Evolutionary conservation across 352 stramenopile species (phyloP).

Genomic region (Globisporangium emineosum): DNA sequence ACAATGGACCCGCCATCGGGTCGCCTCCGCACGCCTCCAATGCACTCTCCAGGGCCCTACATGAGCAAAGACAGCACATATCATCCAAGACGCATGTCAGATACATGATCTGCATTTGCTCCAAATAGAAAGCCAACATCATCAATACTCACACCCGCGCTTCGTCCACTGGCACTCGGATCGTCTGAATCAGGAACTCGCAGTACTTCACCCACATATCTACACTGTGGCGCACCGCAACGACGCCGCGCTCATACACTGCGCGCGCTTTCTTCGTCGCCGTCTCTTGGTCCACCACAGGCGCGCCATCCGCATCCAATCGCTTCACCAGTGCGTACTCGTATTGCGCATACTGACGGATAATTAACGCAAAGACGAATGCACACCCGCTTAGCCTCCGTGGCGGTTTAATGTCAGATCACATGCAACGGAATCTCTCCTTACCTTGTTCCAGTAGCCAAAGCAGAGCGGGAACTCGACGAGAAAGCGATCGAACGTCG

Average conservation of each 20-base stretch:
- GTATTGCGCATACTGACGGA: constrained; percentile 64
- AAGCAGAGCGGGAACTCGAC: constrained; percentile 77
- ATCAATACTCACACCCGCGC: constrained; percentile 41
- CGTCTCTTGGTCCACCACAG: constrained; percentile 38
- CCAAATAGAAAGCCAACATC: background rate
- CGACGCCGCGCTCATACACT: constrained; percentile 70
- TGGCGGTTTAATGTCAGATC: too few relatives aligned
- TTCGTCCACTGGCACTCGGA: constrained; percentile 59
- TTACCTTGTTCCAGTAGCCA: constrained; percentile 87
- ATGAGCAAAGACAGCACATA: background rate
- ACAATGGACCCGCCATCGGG: constrained; percentile 62
- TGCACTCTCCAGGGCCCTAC: constrained; percentile 52
- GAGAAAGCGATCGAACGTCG: constrained; percentile 71
- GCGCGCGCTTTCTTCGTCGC: constrained; percentile 41
- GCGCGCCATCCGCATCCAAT: constrained; percentile 32
- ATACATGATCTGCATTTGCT: constrained; percentile 1
- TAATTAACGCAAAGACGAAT: background rate
- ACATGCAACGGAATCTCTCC: too few relatives aligned
- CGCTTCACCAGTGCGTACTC: constrained; percentile 40
- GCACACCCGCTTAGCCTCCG: background rate
- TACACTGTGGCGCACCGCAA: constrained; percentile 61
- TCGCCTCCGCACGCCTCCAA: constrained; percentile 60
- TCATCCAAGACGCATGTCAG: background rate
- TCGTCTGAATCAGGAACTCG: constrained; percentile 67
- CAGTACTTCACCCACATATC: constrained; percentile 87